Conservation (phyloP, 108 stramenopile species). For the Thalassiosira profunda region DNA sequence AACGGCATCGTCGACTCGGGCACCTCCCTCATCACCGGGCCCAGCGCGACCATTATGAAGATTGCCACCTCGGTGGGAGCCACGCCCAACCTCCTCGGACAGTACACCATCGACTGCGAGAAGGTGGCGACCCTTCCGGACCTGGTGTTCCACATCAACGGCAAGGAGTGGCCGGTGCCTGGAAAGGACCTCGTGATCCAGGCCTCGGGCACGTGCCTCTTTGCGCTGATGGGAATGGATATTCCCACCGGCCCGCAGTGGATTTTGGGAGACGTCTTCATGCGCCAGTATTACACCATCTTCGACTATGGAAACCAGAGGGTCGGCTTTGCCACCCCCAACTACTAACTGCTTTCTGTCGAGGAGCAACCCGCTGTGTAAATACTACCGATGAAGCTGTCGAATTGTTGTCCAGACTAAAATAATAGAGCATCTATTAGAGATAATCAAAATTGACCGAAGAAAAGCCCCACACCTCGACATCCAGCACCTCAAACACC, state of each 20-base stretch:
- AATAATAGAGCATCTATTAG: too few species aligned
- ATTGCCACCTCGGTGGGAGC: conserved; percentile 88
- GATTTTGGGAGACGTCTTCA: conserved; percentile 98
- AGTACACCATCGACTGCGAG: conserved; percentile 95
- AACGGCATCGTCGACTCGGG: conserved; percentile 94
- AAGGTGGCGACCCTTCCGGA: conserved; percentile 65
- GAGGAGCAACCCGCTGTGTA: too few species aligned
- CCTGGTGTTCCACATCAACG: conserved; percentile 85
- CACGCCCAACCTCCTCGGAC: conserved; percentile 85
- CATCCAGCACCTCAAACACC: conserved; percentile 68
- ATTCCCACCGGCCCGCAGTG: conserved; percentile 88
- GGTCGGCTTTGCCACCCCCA: conserved; percentile 88
- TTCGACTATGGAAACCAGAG: conserved; percentile 91
- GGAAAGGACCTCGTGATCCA: conserved; percentile 91
- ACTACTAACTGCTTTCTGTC: too few species aligned
- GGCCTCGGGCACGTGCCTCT: conserved; percentile 83
- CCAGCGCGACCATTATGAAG: conserved; percentile 59
- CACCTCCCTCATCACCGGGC: conserved; percentile 92
- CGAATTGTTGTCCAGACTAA: too few species aligned
- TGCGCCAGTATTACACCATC: conserved; percentile 96
- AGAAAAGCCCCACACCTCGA: conserved; percentile 78
- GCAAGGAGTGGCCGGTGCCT: conserved; percentile 81
- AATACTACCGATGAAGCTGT: too few species aligned
- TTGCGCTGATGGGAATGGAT: conserved; percentile 98
- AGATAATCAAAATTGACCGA: conserved; percentile 45